Conservation (phyloP, 2,329 filamentous ascomycete species). For the Pseudogymnoascus sp. region DNA sequence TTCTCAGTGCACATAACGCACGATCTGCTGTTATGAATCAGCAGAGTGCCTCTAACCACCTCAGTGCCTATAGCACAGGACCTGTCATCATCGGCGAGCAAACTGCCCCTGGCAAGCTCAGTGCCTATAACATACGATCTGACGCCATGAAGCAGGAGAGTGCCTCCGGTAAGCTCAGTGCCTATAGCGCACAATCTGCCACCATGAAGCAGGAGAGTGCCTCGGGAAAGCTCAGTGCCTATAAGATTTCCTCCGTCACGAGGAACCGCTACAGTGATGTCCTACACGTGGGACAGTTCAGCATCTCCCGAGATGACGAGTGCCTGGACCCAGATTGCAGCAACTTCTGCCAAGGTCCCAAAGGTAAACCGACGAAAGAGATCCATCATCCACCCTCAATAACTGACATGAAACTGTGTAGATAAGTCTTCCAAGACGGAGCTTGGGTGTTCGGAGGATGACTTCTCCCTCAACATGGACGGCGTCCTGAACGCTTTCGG, state of each 20-base stretch:
- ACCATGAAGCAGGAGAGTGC: neutral
- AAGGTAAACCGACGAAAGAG: neutral
- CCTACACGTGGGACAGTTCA: neutral
- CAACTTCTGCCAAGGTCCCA: neutral
- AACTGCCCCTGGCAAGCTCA: neutral
- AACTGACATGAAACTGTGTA: neutral
- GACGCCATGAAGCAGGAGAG: neutral
- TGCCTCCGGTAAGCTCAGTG: neutral
- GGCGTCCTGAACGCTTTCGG: neutral
- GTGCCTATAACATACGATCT: neutral
- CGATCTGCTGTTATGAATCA: neutral
- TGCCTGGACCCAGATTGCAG: neutral
- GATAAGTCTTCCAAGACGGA: neutral
- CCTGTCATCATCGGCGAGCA: neutral
- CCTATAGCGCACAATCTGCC: neutral
- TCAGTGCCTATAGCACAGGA: neutral
- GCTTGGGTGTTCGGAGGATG: neutral
- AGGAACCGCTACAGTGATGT: neutral
- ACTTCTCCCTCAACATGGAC: conserved; percentile 2
- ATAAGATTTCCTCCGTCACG: neutral
- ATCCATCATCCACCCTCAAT: neutral
- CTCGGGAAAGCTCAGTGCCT: neutral
- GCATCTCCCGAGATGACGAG: neutral
- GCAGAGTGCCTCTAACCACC: neutral
- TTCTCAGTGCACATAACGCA: neutral